Evolutionary conservation across 140 eudicot species (phyloP), one percentile per base, ranked within the genome.

Genomic region (Flaveria floridana): DNA sequence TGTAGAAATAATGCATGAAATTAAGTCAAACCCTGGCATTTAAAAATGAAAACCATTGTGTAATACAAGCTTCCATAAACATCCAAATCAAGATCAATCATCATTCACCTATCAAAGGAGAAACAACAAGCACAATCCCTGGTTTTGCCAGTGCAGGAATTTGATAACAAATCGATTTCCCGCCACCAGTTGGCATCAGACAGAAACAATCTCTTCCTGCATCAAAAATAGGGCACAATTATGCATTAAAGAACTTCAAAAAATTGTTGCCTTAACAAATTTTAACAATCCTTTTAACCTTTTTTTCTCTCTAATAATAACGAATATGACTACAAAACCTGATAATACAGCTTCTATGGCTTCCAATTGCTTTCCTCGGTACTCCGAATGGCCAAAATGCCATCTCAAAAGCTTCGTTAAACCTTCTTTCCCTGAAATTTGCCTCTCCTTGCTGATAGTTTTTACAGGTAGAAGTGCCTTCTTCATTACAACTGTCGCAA

Each of bases 151-250:
- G 52, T 1, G 97, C 97, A 14, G 98, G 97, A 51, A 93, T 88
- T 81, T 93, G 98, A 77, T 88, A 93, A 77, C 98, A 93, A 81
- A 93, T 86, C 6, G 98, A 93, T 86, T 93, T 93, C 74, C 98
- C 98, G n/a, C 98, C 97, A 75, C 98, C 97, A 26, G 94, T 93
- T 47, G 98, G 97, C 98, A 93, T 93, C 74, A 93, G 85, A 76
- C 98, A 93, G 76, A 93, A 93, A 83, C 98, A 90, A 75, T 93
- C 97, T 69, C 91, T 85, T 78, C 97, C 98, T 92, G 76, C 72
- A 83, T 55, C n/a, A 4, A 46, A 68, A 47, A 23, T 1, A 5
- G 41, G 41, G 41, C 41, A 34, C 41, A 46, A 14, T 50, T 30
- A 26, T 51, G 26, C 14, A 23, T 61, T 34, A 26, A 34, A 1